Evolutionary conservation across 441 rosid genomes (phyloP).

Genomic region (Arabidopsis hybrid): DNA sequence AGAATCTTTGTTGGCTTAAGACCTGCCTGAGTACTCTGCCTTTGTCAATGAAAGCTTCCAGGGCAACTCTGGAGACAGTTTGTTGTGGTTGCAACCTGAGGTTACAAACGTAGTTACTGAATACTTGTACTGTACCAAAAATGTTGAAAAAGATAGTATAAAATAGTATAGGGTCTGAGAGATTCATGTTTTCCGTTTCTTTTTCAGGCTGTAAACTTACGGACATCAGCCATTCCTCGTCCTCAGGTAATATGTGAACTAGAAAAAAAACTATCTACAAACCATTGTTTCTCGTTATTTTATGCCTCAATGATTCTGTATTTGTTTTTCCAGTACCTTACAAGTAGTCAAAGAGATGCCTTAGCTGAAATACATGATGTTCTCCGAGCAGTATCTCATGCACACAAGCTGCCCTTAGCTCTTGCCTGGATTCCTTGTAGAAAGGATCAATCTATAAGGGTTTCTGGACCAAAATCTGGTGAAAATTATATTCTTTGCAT

Average conservation of each 20-base stretch:
- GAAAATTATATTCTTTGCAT: conserved; percentile 64
- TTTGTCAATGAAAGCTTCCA: conserved; percentile 43
- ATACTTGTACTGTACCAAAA: conserved; percentile 26
- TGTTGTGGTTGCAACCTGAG: conserved; percentile 44
- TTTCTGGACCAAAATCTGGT: conserved; percentile 43
- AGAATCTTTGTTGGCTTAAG: conserved; percentile 43
- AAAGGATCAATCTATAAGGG: conserved; percentile 51
- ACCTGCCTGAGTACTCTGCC: conserved; percentile 40
- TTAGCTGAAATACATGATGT: conserved; percentile 86
- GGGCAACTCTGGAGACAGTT: conserved; percentile 38
- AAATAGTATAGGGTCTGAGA: not conserved
- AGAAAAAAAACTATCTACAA: not conserved
- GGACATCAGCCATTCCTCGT: conserved; percentile 61
- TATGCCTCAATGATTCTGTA: conserved; percentile 20
- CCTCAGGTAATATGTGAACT: conserved; percentile 41
- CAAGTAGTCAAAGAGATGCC: conserved; percentile 69
- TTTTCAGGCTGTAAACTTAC: conserved; percentile 80
- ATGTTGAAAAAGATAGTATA: conserved; percentile 10
- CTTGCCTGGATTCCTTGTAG: conserved; percentile 89
- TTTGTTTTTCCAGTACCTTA: conserved; percentile 66
- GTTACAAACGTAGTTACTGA: conserved; percentile 40
- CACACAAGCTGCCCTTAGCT: conserved; percentile 87
- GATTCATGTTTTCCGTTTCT: conserved; percentile 33
- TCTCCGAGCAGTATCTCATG: conserved; percentile 83
- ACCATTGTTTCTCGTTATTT: not conserved